Base-by-base conservation (phyloP, 2,329 filamentous ascomycete genomes). In the Emmonsia crescens region DNA sequence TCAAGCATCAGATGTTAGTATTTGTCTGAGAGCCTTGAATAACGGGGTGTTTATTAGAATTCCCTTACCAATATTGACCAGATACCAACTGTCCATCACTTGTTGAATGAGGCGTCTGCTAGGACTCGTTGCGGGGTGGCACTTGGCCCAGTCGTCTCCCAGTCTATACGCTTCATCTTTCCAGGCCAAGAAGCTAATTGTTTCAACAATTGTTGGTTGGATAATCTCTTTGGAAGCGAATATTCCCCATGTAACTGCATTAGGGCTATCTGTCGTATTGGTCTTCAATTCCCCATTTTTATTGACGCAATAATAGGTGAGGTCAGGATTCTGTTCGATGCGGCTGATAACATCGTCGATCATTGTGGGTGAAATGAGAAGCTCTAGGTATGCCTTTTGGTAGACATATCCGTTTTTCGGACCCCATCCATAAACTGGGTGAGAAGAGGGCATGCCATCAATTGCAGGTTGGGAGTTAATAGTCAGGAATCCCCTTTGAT, bases 191-290 rank as follows among this genome's bases (percentile, higher is more conserved):
- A 99, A 99, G 74, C 90, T 96, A 73, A 99, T 88, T 21, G 90
- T 95, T 78, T 99, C 94, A 59, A 99, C 94, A 69, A 99, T 96
- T n/a, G 94, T 99, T 16, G 94, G 94, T 75, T 99, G 94, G n/a
- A 99, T 92, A 72, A 99, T 96, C 76, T 99, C 94, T 75, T 97
- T 96, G 62, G 94, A 94, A 0, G 94, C 93, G 79, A 97, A 99
- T 40, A 99, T 95, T 76, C 94, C 94, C 94, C 94, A 99, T 1
- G 94, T 99, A 57, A 99, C 89, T n/a, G 94, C 94, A 70, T 99
- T 99, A 44, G 94, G 94, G 5, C 91, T 89, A 27, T 85, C 84
- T 9, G 87, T 86, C 1, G 91, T 86, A 71, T 99, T 97, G 33
- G 91, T 94, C 74, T 86, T 86, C 61, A 97, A 81, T 62, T 87